Evolutionary conservation across 139 green algal species (phyloP), one percentile per base, ranked within the genome.

Genomic region (Closterium sp.): DNA sequence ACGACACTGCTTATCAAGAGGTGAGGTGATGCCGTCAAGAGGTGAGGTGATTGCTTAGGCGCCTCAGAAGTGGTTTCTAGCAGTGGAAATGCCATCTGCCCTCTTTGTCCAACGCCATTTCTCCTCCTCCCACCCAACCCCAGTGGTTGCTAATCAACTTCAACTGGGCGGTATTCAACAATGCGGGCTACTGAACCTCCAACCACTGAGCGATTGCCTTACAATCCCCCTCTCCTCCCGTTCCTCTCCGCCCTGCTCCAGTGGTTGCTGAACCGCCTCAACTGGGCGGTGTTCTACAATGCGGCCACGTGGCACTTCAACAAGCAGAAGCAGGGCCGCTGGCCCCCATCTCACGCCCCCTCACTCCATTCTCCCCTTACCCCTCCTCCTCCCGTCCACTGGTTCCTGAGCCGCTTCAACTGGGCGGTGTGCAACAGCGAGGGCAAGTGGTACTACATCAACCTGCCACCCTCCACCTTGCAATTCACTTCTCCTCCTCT

Each of bases 301-400:
- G 91, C 92, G 38, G 66, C 66, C 38, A 94, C 92, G 66, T 94
- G 91, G 91, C 89, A 94, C 84, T 34, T 8, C 35, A 94, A 84
- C 34, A 81, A 94, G 88, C 23, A 8, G 23, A 23, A 84, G 83
- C 55, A 84, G 10, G 88, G 88, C n/a, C n/a, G n/a, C n/a, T n/a
- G n/a, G n/a, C n/a, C n/a, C n/a, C n/a, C n/a, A n/a, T n/a, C n/a
- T n/a, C n/a, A n/a, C n/a, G n/a, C n/a, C n/a, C n/a, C n/a, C n/a
- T 55, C 36, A 55, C 36, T 55, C 36, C 36, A 12, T 55, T 55
- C 36, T 6, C 36, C 36, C 36, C 36, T 55, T 55, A 55, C 36
- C 36, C 36, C 4, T 55, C 36, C 36, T 12, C 69, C 5, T 30
- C 28, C 69, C 69, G 4, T 55, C 6, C 36, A 55, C 4, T 55